Evolutionary conservation across 257 asterid genomes (phyloP), one percentile per base, ranked within the genome.

Genomic region (Sherardia arvensis): DNA sequence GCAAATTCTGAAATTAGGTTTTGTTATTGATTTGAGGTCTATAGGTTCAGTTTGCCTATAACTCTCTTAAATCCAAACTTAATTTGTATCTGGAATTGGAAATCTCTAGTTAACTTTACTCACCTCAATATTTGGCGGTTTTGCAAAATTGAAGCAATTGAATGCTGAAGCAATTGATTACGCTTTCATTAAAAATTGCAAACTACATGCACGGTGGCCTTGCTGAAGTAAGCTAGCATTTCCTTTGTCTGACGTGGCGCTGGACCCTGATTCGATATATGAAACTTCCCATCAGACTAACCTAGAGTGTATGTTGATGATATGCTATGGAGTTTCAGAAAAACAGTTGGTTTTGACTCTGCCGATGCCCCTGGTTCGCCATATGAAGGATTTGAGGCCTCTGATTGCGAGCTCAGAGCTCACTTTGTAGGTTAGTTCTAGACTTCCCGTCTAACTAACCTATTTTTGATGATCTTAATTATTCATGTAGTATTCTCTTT

Each of bases 371-470:
- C 78, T 10, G 91, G 90, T 8, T 20, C 64, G 45, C 87, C 99
- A 0, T 87, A 89, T 62, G 95, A 94, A 8, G 99, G 99, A 3
- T 93, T 97, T 97, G 99, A 93, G 86, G 66, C 59, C 45, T 77
- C 88, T 0, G 6, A 21, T 1, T 22, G 26, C 1, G 94, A 92
- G 80, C 97, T 92, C 28, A 88, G 99, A 0, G 99, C 97, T 34
- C 99, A 93, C 69, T 93, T 93, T 68, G 97, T 93, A 53, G 99
- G 99, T 92, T 29, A 1, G 87, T 76, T 10, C 27, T 8, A n/a
- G 32, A 54, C 15, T 23, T 49, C 20, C 56, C 20, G 26, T 49
- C 23, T 49, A 12, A 49, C n/a, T n/a, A 6, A 14, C 51, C 58
- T 53, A 29, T 53, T n/a, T 22, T 49, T 49, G 20, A 20, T 21